Evolutionary conservation across 768 basidiomycete genomes (phyloP).

Genomic region (Phylloporus sp.): DNA sequence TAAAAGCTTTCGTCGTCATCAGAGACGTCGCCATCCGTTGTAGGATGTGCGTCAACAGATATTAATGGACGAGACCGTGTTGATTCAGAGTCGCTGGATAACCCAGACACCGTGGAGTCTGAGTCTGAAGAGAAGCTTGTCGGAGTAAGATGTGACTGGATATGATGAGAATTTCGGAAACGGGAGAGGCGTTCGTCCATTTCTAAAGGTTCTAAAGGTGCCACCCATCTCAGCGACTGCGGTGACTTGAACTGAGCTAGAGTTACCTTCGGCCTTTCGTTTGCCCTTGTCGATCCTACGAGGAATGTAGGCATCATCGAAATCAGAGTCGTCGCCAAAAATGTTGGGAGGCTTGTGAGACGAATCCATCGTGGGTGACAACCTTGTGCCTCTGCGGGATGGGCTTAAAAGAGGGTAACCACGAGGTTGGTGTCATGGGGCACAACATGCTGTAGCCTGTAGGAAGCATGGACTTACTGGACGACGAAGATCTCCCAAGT

Average conservation of each 20-base stretch:
- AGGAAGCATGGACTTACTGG: conserved; percentile 6
- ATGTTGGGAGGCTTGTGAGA: conserved; percentile 9
- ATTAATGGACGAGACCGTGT: conserved; percentile 4
- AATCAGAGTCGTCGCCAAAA: not conserved
- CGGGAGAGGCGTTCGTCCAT: not conserved
- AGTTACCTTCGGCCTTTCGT: conserved; percentile 15
- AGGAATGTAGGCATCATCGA: not conserved
- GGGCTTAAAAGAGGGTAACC: conserved; percentile 8
- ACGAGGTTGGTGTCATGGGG: conserved; percentile 4
- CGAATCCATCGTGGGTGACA: conserved; percentile 8
- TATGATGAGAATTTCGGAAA: not conserved
- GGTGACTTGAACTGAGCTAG: not conserved
- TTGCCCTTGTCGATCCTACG: conserved; percentile 18
- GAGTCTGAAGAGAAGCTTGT: conserved; percentile 1
- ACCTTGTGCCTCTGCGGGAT: not conserved
- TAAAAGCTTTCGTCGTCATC: conserved; percentile 14
- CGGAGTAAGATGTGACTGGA: not conserved
- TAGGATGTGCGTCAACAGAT: not conserved
- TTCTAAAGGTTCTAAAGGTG: conserved; percentile 10
- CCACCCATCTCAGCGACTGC: not conserved
- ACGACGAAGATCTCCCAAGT: conserved; percentile 11
- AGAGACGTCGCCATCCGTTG: not conserved
- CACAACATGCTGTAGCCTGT: conserved; percentile 5
- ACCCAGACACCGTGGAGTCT: conserved; percentile 4
- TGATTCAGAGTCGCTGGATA: conserved; percentile 1